Base-by-base conservation (phyloP, 495 filamentous ascomycete species). In the Penicillium chermesinum region DNA sequence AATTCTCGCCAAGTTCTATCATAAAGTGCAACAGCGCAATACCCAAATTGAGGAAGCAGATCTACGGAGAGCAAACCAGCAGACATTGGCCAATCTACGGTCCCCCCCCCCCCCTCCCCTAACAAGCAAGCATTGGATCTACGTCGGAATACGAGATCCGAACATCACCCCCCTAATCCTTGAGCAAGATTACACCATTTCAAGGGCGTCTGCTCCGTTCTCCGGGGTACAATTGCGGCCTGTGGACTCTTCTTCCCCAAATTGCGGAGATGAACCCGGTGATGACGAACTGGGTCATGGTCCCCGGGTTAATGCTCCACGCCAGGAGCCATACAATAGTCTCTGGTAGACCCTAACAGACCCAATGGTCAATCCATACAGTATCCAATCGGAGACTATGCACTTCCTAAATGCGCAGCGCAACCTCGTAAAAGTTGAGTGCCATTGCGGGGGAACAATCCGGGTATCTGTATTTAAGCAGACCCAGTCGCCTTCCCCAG, bases 271-370 rank as follows among this genome's bases (percentile, higher is more conserved):
- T 19, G 2, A 5, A 44, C 25, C 38, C 12, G 33, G 53, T 58
- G 58, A 61, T 49, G 55, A 45, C 25, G 2, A 7, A 36, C 17
- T 37, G 27, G 46, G 43, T 61, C 54, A 63, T 58, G 15, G 16
- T 49, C 53, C 54, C 60, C 57, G 60, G 60, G 61, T 58, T 35
- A 61, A 38, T 48, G 32, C 54, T 63, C 60, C 60, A 55, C 57
- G 42, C 54, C 47, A 49, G 27, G 30, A 32, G 22, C 15, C 48
- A 50, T 30, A 37, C 52, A 41, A 54, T 14, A 44, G 36, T 38
- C 22, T 13, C 12, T 48, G 54, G 49, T 42, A 41, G 51, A 49
- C 30, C 40, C 42, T 54, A 42, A 27, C 50, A 32, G 50, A 45
- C 53, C 59, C 59, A 62, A 54, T 46, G 59, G 59, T 25, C 37